Evolutionary conservation across 2,329 filamentous ascomycete species (phyloP), one percentile per base, ranked within the genome.

Genomic region (Colletotrichum camelliae): DNA sequence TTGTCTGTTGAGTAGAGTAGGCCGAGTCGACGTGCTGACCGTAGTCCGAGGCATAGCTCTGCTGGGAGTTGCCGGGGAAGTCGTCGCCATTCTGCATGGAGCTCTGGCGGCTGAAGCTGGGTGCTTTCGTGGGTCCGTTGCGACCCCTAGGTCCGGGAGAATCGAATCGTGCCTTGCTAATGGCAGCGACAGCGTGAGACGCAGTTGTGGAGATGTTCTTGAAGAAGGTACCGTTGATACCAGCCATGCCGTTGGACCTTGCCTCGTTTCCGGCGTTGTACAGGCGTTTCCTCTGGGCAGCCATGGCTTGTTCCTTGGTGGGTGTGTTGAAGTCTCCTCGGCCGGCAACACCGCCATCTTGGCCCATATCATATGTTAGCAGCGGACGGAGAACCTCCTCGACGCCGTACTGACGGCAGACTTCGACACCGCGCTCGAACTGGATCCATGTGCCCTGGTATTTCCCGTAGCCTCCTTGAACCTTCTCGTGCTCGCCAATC

Each of bases 371-470:
- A 83, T 96, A 95, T 33, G 94, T 95, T 70, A 97, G 86, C 7
- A 97, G 88, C 18, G 94, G 94, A 27, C 92, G 90, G 64, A 97
- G 86, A 7, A 95, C 81, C 78, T 96, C 94, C 83, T 96, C 94
- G 37, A 97, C 95, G 13, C 91, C 92, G 79, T 94, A 94, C 78
- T 93, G 91, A 57, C 94, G 93, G 84, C 97, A 98, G 80, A 99
- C 96, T 82, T 98, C 95, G 61, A 97, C 90, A 2, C 96, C 97
- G 77, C 96, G 93, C 66, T 96, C 94, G 82, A 98, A 98, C 81
- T 94, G 95, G 82, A 99, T 98, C 97, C 97, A 99, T 4, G 97
- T 99, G 71, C 97, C 97, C 87, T 99, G 97, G 82, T 99, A 99
- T 87, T 98, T 98, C 78, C 97, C 97, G 82, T 99, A 99, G 7